These are phyloP conservation scores for Sugiyamaella mastotermitis DNA, from an alignment of 805 yeast species.

Conservation along the genomic window DNA sequence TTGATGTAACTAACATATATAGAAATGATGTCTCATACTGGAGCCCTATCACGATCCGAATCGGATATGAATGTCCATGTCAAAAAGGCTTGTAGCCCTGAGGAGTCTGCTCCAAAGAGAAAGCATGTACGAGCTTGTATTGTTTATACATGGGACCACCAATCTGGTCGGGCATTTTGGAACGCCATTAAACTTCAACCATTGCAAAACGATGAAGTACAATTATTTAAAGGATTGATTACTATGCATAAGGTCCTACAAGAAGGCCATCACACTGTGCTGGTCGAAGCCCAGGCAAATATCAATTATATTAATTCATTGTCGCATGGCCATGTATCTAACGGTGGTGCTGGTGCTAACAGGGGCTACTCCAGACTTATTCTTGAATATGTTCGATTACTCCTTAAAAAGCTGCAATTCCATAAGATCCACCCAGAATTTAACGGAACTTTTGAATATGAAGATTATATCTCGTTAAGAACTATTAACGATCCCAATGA, in stretches of 20 bases:
- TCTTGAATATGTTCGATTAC: conserved; percentile 64
- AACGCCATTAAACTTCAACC: conserved; percentile 74
- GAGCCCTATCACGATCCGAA: conserved; percentile 29
- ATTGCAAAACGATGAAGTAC: conserved; percentile 73
- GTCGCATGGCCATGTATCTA: conserved; percentile 41
- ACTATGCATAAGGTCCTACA: conserved; percentile 89
- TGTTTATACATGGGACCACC: conserved; percentile 94
- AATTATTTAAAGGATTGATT: conserved; percentile 78
- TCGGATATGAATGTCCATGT: conserved; percentile 43
- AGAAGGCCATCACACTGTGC: conserved; percentile 89
- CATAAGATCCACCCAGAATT: conserved; percentile 83
- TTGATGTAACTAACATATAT: too few species aligned
- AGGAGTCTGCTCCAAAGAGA: conserved; percentile 89
- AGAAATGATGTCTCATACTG: conserved; percentile 12
- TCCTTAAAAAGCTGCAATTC: conserved; percentile 70
- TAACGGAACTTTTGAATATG: conserved; percentile 93
- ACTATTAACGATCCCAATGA: conserved; percentile 91
- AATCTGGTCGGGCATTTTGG: conserved; percentile 80
- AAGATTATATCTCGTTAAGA: conserved; percentile 83
- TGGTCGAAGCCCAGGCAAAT: conserved; percentile 75
- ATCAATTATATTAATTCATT: conserved; percentile 72
- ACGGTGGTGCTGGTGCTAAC: conserved; percentile 34
- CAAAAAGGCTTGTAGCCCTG: conserved; percentile 78
- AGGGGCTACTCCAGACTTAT: conserved; percentile 61
- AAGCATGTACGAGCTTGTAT: conserved; percentile 95